Conservation (phyloP, 2,329 filamentous ascomycete species). For the Metarhizium brunneum region DNA sequence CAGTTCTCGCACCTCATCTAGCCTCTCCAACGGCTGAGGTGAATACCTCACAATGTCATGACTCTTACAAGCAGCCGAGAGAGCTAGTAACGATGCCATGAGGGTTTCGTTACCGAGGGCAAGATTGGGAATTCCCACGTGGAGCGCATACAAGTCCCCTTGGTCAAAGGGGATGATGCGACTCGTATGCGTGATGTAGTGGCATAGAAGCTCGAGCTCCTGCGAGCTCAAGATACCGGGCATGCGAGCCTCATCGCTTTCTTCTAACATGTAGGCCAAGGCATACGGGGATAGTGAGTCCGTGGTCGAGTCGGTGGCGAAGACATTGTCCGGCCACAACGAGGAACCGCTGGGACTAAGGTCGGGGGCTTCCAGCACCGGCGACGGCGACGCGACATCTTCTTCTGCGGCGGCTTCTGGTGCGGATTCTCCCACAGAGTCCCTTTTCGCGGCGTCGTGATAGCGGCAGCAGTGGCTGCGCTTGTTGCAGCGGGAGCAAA, state of each 20-base stretch:
- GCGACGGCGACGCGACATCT: not conserved
- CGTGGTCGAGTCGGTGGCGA: not conserved
- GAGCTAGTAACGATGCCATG: constrained; percentile 31
- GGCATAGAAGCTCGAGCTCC: constrained; percentile 28
- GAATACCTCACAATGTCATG: constrained; percentile 18
- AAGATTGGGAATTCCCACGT: constrained; percentile 31
- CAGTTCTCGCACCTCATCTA: constrained; percentile 8
- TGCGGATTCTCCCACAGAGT: not conserved
- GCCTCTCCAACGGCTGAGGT: not conserved
- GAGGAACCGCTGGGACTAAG: not conserved
- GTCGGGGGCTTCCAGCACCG: not conserved
- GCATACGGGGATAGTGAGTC: not conserved
- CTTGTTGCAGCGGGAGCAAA: constrained; percentile 23
- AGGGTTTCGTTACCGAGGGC: constrained; percentile 28
- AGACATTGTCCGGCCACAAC: not conserved
- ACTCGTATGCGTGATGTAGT: constrained; percentile 33
- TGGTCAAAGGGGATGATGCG: constrained; percentile 24
- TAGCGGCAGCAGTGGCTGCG: constrained; percentile 21
- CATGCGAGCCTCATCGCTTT: not conserved
- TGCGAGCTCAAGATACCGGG: constrained; percentile 11
- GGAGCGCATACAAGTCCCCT: constrained; percentile 29
- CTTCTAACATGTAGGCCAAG: not conserved
- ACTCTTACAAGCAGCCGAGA: constrained; percentile 30
- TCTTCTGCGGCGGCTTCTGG: not conserved
- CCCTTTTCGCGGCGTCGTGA: constrained; percentile 5